Conservation (phyloP, 1,139 yeast species). For the Yamadazyma friedrichii region DNA sequence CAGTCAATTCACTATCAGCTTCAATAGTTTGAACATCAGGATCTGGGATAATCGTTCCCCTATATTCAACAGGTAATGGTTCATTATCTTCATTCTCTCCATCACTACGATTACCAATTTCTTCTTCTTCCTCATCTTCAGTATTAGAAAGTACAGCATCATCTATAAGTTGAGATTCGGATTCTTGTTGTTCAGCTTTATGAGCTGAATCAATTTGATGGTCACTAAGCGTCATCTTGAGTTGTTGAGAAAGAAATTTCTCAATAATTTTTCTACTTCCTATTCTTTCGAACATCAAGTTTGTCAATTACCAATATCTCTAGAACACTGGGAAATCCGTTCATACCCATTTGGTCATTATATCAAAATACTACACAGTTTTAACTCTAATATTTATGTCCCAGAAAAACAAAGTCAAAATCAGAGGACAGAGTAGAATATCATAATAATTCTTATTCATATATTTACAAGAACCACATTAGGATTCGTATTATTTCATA, state of each 20-base stretch:
- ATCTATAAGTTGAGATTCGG: slow-evolving; percentile 3
- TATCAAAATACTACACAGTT: no score
- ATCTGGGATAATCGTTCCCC: slow-evolving; percentile 58
- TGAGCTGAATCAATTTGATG: slow-evolving; percentile 1
- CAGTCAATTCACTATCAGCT: slow-evolving; percentile 60
- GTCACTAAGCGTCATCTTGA: slow-evolving; percentile 1
- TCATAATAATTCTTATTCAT: slow-evolving; percentile 3
- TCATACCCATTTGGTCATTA: no score
- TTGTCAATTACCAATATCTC: neutral
- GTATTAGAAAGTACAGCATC: slow-evolving; percentile 16
- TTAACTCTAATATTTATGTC: no score
- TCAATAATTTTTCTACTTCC: neutral
- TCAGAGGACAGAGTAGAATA: no score
- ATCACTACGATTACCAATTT: slow-evolving; percentile 5
- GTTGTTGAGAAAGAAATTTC: slow-evolving; percentile 1
- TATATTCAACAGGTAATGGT: slow-evolving; percentile 40
- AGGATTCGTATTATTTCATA: neutral
- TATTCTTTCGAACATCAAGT: neutral
- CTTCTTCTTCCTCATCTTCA: slow-evolving; percentile 25
- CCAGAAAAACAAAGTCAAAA: neutral
- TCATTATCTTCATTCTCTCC: slow-evolving; percentile 28
- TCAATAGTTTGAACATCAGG: slow-evolving; percentile 43
- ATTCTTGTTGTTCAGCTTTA: neutral
- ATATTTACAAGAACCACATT: slow-evolving; percentile 9
- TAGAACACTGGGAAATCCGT: no score